Percentiles rank a stretch among this genome's conserved stretches.
These are phyloP conservation scores for Trametes sp. DNA, from an alignment of 1,284 basidiomycete genomes.

Conservation along the genomic window DNA sequence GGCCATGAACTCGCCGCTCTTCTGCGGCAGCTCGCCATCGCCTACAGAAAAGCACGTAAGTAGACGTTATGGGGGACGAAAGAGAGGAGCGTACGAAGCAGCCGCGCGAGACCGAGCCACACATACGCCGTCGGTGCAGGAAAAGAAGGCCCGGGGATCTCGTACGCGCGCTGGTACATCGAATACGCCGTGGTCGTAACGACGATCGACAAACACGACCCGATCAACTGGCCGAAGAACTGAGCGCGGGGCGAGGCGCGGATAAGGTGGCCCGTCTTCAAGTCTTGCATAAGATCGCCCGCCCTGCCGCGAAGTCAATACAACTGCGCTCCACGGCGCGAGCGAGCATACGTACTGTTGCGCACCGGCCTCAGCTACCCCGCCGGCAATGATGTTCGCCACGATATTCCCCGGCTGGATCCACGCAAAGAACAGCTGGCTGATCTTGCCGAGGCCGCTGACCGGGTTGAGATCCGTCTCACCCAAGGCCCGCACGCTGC, in stretches of 20 bases:
- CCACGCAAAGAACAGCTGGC: constrained; percentile 93
- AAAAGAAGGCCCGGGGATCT: constrained; percentile 89
- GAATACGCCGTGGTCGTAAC: constrained; percentile 90
- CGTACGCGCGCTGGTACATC: constrained; percentile 88
- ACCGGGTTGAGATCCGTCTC: constrained; percentile 96
- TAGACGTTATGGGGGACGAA: neutral
- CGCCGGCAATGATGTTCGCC: constrained; percentile 96
- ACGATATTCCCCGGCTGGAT: constrained; percentile 95
- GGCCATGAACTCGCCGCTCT: constrained; percentile 85
- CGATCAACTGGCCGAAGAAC: constrained; percentile 90
- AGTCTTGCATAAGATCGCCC: constrained; percentile 97
- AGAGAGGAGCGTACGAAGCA: constrained; percentile 68
- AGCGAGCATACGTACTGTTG: constrained; percentile 71
- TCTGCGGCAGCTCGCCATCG: constrained; percentile 83
- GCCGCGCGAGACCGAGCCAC: constrained; percentile 90
- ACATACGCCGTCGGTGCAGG: constrained; percentile 93
- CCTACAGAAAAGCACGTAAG: constrained; percentile 48
- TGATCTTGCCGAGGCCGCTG: constrained; percentile 94
- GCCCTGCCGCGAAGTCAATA: constrained; percentile 58
- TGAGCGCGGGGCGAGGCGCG: constrained; percentile 88
- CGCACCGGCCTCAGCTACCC: constrained; percentile 95
- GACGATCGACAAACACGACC: constrained; percentile 86
- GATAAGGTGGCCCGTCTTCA: constrained; percentile 94
- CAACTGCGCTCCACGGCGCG: constrained; percentile 1
- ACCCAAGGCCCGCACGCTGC: constrained; percentile 87